Evolutionary conservation across 73 alveolate genomes (phyloP), one percentile per base, ranked within the genome.

Genomic region (Paramecium sonneborni): DNA sequence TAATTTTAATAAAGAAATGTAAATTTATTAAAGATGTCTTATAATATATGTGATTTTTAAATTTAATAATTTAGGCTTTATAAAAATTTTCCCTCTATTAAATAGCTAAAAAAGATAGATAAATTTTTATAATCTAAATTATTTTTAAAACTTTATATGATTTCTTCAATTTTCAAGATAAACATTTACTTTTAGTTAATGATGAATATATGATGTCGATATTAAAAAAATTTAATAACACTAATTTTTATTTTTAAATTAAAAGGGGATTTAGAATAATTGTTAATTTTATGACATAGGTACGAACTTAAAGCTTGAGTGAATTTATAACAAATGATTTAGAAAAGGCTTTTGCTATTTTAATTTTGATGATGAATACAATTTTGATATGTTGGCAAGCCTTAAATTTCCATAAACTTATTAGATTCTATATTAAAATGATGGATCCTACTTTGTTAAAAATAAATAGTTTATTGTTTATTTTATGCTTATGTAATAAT

Each of bases 381-480:
- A 12, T 62, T 15, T 14, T 62, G 44, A 26, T 62, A 14, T 62
- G 20, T 14, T 62, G 84, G 84, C 39, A 30, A 24, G 44, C 48
- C 3, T 26, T 26, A 62, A 62, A 62, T 62, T 62, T 30, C 18
- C 39, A 32, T 10, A 62, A 32, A 30, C 20, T 62, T 3, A 62
- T 62, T 62, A 26, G 44, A 62, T 62, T 62, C 44, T 62, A 62
- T n/a, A 28, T 62, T 26, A 26, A 32, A 30, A 62, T 62, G 9
- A 62, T 62, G 84, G 84, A 62, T 62, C 84, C 84, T 11, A 62
- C 84, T 14, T 44, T 62, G 20, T 62, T 62, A 15, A 62, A 26
- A 32, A 62, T 62, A 32, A 26, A 62, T 62, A 62, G 46, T 30
- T 26, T 62, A 24, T 30, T 62, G 23, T 62, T 62, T 9, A 26